These are phyloP conservation scores for Aspergillus japonicus DNA, from an alignment of 2,329 filamentous ascomycete genomes.

Conservation along the genomic window DNA sequence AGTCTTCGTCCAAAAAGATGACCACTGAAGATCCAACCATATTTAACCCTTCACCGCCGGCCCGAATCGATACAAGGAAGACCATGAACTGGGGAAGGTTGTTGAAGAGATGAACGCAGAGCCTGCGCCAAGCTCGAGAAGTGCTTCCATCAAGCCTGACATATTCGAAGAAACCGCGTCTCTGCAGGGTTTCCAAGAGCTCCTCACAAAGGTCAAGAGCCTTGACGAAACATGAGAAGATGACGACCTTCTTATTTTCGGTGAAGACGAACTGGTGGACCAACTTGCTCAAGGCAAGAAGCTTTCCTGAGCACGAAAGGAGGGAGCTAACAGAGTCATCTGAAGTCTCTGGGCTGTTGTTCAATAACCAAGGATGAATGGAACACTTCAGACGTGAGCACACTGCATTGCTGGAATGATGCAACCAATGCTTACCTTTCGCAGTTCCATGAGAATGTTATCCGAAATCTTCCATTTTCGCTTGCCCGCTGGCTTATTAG, in stretches of 20 bases:
- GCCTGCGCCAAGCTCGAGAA: constrained; percentile 49
- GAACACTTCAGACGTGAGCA: constrained; percentile 39
- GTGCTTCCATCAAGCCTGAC: constrained; percentile 54
- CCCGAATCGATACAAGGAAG: constrained; percentile 57
- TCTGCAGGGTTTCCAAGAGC: constrained; percentile 47
- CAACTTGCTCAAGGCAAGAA: constrained; percentile 54
- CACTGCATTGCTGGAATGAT: background rate
- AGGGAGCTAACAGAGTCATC: constrained; percentile 49
- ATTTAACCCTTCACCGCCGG: constrained; percentile 58
- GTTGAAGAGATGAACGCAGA: constrained; percentile 56
- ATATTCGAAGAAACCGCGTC: constrained; percentile 45
- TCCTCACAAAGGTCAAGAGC: constrained; percentile 55
- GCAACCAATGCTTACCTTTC: constrained; percentile 38
- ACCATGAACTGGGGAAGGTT: constrained; percentile 50
- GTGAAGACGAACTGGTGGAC: constrained; percentile 23
- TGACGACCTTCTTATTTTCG: constrained; percentile 48
- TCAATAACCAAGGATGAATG: constrained; percentile 54
- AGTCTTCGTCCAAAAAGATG: constrained; percentile 57
- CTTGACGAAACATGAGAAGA: constrained; percentile 57
- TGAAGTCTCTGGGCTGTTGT: constrained; percentile 42
- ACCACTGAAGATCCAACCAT: constrained; percentile 55
- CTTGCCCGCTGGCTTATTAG: background rate
- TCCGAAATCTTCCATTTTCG: constrained; percentile 32
- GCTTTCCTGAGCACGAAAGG: constrained; percentile 55
- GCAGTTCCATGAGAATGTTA: constrained; percentile 57